Evolutionary conservation across 805 yeast genomes (phyloP), one percentile per base, ranked within the genome.

Genomic region (Candida stauntonica): DNA sequence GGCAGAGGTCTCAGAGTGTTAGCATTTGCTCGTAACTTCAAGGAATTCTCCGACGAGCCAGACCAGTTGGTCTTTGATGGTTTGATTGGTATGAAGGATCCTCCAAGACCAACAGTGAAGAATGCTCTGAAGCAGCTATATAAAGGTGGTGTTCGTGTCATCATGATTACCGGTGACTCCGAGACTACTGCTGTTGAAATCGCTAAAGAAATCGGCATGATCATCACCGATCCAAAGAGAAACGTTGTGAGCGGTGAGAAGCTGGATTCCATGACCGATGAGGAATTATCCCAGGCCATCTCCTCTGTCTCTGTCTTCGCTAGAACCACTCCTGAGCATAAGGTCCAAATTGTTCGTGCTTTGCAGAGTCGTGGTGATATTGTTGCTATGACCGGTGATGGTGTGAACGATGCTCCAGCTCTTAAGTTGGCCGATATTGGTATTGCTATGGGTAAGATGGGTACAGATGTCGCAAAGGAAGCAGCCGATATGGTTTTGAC

Each of bases 311-410:
- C 91, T 21, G 86, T 88, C 4, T 88, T 89, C 70, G 96, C 97
- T 5, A 79, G 97, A 67, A 88, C 96, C 7, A 82, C 96, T 1
- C 97, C 97, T 1, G 95, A 88, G 58, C 96, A 89, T 62, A 89
- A 89, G 58, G 81, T 89, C 45, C 73, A 84, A 44, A 89, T 89
- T 61, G 95, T 89, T 24, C 78, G 84, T 55, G 96, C 96, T 0
- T 70, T 89, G 47, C 95, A 89, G 60, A 75, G 77, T 59, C 75
- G 95, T 58, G 96, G 96, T 36, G 95, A 91, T 60, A 80, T 91
- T 46, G 98, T 91, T 36, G 99, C 97, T 17, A 89, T 91, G 96
- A 89, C 98, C n/a, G 99, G 99, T 51, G 98, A 89, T 64, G 98
- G 98, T 64, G 96, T 91, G 12, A 89, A 89, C 61, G 98, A 89